Base-by-base conservation (phyloP, 306 rosid genomes). In the Dryas octopetala region DNA sequence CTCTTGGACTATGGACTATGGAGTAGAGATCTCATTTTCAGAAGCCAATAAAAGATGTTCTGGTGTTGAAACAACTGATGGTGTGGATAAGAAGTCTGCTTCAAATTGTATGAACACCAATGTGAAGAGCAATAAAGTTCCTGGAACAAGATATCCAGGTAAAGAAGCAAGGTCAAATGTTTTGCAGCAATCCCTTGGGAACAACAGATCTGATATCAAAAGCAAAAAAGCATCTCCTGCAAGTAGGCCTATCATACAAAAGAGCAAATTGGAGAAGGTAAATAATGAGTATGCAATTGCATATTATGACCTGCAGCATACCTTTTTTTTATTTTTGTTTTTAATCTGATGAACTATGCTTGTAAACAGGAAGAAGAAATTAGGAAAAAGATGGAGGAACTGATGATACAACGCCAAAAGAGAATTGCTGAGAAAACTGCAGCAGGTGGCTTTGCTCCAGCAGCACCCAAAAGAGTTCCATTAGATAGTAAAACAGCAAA, bases 341-440 rank as follows among this genome's bases (percentile, higher is more conserved):
- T 28, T 14, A 54, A 45, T 64, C 59, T 80, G 62, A 70, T 82
- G 78, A 59, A 23, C 66, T 54, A 72, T 73, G 73, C 14, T 74
- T 71, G 70, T 76, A 60, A 54, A 83, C 76, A 86, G 91, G 93
- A 89, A 85, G 91, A 89, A 69, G 93, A 89, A 82, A 79, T 66
- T 4, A 69, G 93, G 76, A 85, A 79, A 80, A 85, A 71, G 83
- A 81, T 73, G 91, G 93, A 89, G 70, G 91, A 86, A 74, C 17
- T 78, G 80, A 5, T 8, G 53, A 70, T 16, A 3, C 88, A 89
- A 79, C 89, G 89, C 53, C 89, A 85, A 80, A 85, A 85, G 71
- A 85, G 93, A 87, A 89, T 89, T 4, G 85, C 89, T 4, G 93
- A 86, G 81, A 86, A 88, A 87, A 85, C 88, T 62, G 88, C 91